These are phyloP conservation scores for Hypoxylon cercidicola DNA, from an alignment of 495 filamentous ascomycete species.

Conservation along the genomic window DNA sequence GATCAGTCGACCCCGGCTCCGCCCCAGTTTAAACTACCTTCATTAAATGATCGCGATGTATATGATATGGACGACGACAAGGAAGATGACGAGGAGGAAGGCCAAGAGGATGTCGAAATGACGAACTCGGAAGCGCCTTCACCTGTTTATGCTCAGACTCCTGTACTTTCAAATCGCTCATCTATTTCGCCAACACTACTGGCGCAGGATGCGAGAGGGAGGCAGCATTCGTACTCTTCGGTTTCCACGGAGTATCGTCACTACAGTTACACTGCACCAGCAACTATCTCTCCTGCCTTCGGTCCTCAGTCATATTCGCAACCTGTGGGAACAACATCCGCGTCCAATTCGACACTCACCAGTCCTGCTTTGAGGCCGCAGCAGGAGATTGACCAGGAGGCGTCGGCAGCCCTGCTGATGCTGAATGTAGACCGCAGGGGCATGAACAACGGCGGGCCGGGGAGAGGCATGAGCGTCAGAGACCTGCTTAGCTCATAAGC, in stretches of 20 bases:
- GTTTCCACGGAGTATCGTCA: constrained; percentile 54
- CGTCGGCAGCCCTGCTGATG: constrained; percentile 82
- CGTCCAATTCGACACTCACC: constrained; percentile 56
- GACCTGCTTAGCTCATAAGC: constrained; percentile 76
- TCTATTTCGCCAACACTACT: constrained; percentile 61
- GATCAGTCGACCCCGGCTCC: constrained; percentile 28
- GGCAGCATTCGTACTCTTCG: constrained; percentile 60
- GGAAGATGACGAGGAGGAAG: constrained; percentile 35
- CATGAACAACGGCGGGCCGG: constrained; percentile 27
- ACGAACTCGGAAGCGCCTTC: constrained; percentile 52
- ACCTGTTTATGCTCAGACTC: constrained; percentile 46
- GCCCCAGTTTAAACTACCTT: constrained; percentile 35
- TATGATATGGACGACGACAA: constrained; percentile 45
- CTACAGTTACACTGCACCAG: constrained; percentile 56
- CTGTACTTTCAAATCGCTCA: constrained; percentile 49
- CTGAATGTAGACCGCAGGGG: constrained; percentile 74
- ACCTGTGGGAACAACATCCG: constrained; percentile 42
- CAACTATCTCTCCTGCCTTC: constrained; percentile 59
- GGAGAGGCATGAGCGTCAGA: constrained; percentile 78
- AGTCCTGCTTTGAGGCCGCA: constrained; percentile 61
- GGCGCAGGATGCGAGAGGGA: constrained; percentile 50
- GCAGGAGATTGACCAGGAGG: constrained; percentile 75
- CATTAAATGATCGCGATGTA: constrained; percentile 37
- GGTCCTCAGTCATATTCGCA: constrained; percentile 51
- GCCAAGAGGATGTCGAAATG: constrained; percentile 61